phyloP scores from a whole-genome alignment of 177 flowering plant genomes.

The Vitis hybrid region DNA sequence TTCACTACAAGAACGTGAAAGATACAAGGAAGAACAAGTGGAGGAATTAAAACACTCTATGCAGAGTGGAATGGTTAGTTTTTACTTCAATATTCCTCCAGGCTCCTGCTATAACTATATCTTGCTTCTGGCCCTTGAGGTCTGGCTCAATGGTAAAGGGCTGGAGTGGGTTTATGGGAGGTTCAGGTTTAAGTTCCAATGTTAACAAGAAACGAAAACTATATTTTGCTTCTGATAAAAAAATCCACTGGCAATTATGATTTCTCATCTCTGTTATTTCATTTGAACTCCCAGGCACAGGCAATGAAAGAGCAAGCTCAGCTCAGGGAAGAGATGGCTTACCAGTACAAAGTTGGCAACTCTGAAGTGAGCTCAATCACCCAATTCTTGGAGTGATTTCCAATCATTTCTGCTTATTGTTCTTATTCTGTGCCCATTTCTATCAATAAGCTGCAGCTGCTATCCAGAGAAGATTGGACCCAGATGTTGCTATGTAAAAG shows the following conservation, averaged over 20 bases:
- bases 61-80: constrained; percentile 89
- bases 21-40: constrained; percentile 72
- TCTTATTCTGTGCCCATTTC: neutral
- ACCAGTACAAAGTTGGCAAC: constrained; percentile 87
- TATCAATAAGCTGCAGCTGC: constrained; percentile 87
- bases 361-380: constrained; percentile 56
- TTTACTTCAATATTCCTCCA: neutral
- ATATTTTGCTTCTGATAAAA: no score
- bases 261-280: neutral
- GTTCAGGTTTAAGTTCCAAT: no score
- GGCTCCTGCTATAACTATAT: no score
- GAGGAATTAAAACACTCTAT: constrained; percentile 67
- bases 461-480: constrained; percentile 72
- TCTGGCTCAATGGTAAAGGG: no score
- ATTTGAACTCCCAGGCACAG: constrained; percentile 64
- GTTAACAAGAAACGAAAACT: no score
- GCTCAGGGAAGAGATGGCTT: constrained; percentile 89
- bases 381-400: neutral
- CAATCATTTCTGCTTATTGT: neutral
- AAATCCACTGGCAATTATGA: no score
- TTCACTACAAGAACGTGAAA: constrained; percentile 32
- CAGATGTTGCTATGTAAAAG: no score
- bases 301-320: constrained; percentile 97
- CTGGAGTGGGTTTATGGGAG: no score
- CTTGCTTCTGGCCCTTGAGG: no score